Evolutionary conservation across 1,284 basidiomycete genomes (phyloP).

Genomic region (Rhizoctonia solani): DNA sequence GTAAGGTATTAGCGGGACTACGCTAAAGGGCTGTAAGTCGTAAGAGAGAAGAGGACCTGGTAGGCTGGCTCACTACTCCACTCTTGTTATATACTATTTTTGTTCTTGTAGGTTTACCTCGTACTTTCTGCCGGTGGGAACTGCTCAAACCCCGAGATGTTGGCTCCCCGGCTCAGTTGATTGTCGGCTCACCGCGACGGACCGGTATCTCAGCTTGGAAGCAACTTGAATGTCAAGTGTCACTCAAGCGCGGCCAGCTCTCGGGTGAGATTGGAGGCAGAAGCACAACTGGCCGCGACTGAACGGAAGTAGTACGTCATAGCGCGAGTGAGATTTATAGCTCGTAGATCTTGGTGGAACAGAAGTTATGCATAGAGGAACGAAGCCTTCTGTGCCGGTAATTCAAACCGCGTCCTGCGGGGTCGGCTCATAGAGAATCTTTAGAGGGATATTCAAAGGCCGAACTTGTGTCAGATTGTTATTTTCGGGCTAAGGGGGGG

Average conservation of each 20-base stretch:
- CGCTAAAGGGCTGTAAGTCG: constrained; percentile 3
- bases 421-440: too few species aligned
- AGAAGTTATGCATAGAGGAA: not conserved
- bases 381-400: too few species aligned
- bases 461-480: too few species aligned
- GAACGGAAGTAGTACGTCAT: not conserved
- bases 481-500: too few species aligned
- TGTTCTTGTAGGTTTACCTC: not conserved
- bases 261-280: not conserved
- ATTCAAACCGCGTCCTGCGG: too few species aligned
- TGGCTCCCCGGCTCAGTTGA: constrained; percentile 31
- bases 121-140: not conserved
- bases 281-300: not conserved
- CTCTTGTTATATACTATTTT: constrained; percentile 12
- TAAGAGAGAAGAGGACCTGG: constrained; percentile 2
- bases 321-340: not conserved
- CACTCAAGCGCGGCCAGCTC: not conserved
- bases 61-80: not conserved
- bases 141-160: not conserved
- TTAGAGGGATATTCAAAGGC: too few species aligned
- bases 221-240: not conserved
- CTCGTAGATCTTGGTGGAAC: not conserved
- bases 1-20: not conserved
- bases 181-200: not conserved
- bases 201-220: constrained; percentile 11